Conservation (phyloP, 495 filamentous ascomycete species). For the Xylaria scruposa region DNA sequence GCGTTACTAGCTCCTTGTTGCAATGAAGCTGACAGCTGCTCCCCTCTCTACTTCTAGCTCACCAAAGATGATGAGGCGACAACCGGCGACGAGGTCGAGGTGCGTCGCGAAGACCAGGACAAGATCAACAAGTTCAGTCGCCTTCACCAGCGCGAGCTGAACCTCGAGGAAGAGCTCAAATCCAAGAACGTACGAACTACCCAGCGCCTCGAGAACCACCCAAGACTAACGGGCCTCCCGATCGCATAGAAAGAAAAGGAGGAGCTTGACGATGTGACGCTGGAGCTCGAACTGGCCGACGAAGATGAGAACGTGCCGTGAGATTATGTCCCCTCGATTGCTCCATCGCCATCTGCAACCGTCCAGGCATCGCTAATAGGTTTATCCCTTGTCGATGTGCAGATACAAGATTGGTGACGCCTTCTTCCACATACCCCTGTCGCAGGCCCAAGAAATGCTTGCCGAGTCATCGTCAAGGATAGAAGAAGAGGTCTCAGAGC, state of each 20-base stretch:
- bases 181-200: conserved; percentile 71
- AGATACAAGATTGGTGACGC: conserved; percentile 98
- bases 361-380: conserved; percentile 30
- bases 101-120: conserved; percentile 95
- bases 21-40: conserved; percentile 26
- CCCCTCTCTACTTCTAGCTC: conserved; percentile 63
- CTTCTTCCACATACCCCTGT: conserved; percentile 83
- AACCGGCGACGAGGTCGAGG: conserved; percentile 77
- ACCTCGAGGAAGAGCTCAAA: conserved; percentile 82
- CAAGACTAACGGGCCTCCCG: conserved; percentile 5
- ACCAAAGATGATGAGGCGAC: conserved; percentile 88
- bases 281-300: conserved; percentile 91
- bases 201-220: neutral
- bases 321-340: conserved; percentile 24
- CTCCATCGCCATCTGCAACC: neutral
- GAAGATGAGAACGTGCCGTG: conserved; percentile 94
- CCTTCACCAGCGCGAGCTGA: conserved; percentile 82
- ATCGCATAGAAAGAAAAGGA: conserved; percentile 90
- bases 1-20: neutral
- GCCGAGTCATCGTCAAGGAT: conserved; percentile 71
- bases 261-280: conserved; percentile 90
- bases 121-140: conserved; percentile 98
- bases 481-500: conserved; percentile 72
- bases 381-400: conserved; percentile 5
- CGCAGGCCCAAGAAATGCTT: conserved; percentile 85